Evolutionary conservation across 495 filamentous ascomycete genomes (phyloP).

Genomic region (Immersiella caudata): DNA sequence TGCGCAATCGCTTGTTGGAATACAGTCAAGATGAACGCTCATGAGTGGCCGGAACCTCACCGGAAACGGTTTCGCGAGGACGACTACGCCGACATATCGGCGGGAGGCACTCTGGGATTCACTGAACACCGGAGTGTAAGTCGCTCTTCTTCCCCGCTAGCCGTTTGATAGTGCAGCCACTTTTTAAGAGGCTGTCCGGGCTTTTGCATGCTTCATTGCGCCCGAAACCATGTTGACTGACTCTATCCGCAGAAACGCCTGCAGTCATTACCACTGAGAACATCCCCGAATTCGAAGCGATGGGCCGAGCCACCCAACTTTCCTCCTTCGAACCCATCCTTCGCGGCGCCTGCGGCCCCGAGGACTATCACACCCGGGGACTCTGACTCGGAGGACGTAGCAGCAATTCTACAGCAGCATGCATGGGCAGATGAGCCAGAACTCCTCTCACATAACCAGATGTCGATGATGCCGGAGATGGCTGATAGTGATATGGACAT

Average conservation of each 20-base stretch:
- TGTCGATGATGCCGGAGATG: constrained; percentile 25
- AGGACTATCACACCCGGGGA: constrained; percentile 42
- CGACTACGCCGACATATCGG: constrained; percentile 32
- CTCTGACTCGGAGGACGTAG: constrained; percentile 40
- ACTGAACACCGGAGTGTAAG: constrained; percentile 54
- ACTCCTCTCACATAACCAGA: constrained; percentile 8
- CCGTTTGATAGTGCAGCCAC: background rate
- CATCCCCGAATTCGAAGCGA: constrained; percentile 45
- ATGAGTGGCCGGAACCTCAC: constrained; percentile 28
- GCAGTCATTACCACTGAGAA: constrained; percentile 48
- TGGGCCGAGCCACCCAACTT: constrained; percentile 42
- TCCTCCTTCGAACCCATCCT: constrained; percentile 27
- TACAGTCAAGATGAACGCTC: constrained; percentile 21
- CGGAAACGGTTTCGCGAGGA: constrained; percentile 42
- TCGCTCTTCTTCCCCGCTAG: background rate
- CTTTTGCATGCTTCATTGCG: background rate
- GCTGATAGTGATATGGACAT: constrained; percentile 60
- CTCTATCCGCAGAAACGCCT: constrained; percentile 48
- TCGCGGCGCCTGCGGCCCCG: constrained; percentile 23
- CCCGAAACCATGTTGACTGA: background rate
- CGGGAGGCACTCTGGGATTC: constrained; percentile 42
- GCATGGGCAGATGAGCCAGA: constrained; percentile 37
- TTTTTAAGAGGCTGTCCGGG: background rate
- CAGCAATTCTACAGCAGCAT: constrained; percentile 15
- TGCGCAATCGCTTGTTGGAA: background rate